Conservation (phyloP, 768 basidiomycete species). For the Naganishia vaughanmartiniae region DNA sequence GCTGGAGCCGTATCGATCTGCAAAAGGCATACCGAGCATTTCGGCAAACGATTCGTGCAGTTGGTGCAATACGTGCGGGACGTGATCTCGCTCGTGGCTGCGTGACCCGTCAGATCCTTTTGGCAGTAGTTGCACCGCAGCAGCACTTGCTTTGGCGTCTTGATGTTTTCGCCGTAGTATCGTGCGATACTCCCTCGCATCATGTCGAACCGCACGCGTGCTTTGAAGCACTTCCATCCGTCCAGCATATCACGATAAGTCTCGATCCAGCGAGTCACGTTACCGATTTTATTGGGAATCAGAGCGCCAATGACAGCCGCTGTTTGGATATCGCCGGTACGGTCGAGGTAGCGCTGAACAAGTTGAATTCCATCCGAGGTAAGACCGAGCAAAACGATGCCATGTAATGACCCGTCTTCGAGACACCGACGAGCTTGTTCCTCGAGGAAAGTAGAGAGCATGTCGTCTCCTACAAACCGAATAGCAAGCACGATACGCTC, state of each 20-base stretch:
- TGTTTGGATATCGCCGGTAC: conserved; percentile 47
- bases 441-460: conserved; percentile 41
- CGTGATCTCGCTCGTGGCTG: conserved; percentile 2
- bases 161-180: conserved; percentile 33
- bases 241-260: conserved; percentile 47
- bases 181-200: conserved; percentile 32
- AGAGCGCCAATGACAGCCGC: conserved; percentile 43
- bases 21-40: conserved; percentile 30
- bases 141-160: conserved; percentile 29
- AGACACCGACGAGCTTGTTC: conserved; percentile 35
- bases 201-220: conserved; percentile 44
- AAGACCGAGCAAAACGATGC: conserved; percentile 44
- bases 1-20: conserved; percentile 28
- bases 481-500: conserved; percentile 47
- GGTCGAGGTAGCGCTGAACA: conserved; percentile 39
- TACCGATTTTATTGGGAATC: conserved; percentile 30
- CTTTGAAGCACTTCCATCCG: conserved; percentile 43
- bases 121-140: conserved; percentile 38
- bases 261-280: conserved; percentile 44
- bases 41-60: conserved; percentile 29
- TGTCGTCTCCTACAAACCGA: conserved; percentile 41
- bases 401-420: conserved; percentile 36
- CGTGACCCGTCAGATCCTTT: conserved; percentile 27
- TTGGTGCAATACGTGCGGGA: conserved; percentile 23
- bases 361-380: conserved; percentile 37